Conservation (phyloP, 2,329 filamentous ascomycete genomes). For the Epicoccum nigrum region DNA sequence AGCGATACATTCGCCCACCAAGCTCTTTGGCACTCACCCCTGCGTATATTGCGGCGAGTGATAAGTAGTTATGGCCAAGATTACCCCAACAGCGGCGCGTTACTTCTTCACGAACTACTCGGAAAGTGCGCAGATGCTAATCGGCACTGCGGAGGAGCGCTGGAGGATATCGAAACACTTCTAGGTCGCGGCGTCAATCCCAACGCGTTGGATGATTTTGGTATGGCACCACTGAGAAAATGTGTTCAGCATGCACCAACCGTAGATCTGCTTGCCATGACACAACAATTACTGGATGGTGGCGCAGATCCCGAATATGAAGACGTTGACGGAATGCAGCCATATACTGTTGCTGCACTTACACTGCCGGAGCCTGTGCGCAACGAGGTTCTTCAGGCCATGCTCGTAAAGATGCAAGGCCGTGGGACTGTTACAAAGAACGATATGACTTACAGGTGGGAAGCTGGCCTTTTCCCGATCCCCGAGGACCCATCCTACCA, state of each 20-base stretch:
- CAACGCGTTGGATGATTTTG: constrained; percentile 25
- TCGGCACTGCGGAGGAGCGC: constrained; percentile 37
- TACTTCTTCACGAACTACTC: constrained; percentile 38
- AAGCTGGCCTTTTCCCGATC: constrained; percentile 37
- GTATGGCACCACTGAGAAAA: constrained; percentile 30
- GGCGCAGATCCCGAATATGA: constrained; percentile 41
- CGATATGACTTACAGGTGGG: constrained; percentile 24
- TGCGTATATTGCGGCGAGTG: constrained; percentile 29
- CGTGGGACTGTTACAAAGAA: constrained; percentile 17
- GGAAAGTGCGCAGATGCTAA: constrained; percentile 39
- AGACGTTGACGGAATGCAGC: constrained; percentile 27
- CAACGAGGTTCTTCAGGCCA: constrained; percentile 31
- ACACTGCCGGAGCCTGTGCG: constrained; percentile 35
- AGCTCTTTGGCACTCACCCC: constrained; percentile 42
- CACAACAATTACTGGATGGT: constrained; percentile 33
- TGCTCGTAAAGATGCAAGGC: constrained; percentile 34
- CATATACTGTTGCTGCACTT: constrained; percentile 35
- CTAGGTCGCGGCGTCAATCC: constrained; percentile 36
- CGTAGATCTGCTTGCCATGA: constrained; percentile 34
- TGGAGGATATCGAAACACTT: constrained; percentile 40
- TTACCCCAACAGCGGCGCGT: constrained; percentile 22
- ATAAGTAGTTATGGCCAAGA: constrained; percentile 27
- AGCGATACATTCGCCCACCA: constrained; percentile 40
- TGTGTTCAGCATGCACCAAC: constrained; percentile 38
- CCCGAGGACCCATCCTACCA: constrained; percentile 27